phyloP scores from a whole-genome alignment of 164 flowering plant genomes.

The Piper longum region DNA sequence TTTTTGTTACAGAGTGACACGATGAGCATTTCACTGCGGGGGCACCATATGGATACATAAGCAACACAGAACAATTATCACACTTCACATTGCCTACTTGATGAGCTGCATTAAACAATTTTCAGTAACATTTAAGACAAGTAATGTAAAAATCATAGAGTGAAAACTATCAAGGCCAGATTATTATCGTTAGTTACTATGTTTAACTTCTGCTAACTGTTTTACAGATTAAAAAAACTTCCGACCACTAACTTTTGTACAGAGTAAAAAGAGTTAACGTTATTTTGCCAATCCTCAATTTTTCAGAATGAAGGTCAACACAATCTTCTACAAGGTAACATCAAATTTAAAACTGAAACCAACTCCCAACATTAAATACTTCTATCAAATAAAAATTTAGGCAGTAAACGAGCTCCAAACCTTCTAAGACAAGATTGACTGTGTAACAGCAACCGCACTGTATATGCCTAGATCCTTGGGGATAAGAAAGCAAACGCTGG shows the following conservation, averaged over 20 bases:
- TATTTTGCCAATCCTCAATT: no score
- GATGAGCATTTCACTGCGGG: conserved; percentile 56
- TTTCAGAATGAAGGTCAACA: no score
- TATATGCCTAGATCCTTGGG: conserved; percentile 45
- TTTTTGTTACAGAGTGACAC: conserved; percentile 57
- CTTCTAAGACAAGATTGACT: conserved; percentile 62
- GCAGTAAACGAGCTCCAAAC: conserved; percentile 14
- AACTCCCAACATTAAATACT: background rate
- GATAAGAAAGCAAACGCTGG: conserved; percentile 51
- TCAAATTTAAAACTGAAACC: no score
- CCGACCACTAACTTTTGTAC: no score
- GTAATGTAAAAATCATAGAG: no score
- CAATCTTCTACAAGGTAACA: no score
- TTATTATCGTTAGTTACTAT: no score
- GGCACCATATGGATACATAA: conserved; percentile 82
- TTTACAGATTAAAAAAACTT: no score
- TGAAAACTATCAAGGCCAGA: no score
- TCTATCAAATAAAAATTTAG: background rate
- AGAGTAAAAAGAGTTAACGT: no score
- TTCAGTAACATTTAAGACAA: background rate
- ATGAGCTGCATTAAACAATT: conserved; percentile 36
- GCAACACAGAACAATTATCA: conserved; percentile 54
- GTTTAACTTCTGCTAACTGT: no score
- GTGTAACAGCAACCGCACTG: conserved; percentile 55
- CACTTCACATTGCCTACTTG: conserved; percentile 78